Conservation (phyloP, 2,329 filamentous ascomycete genomes). For the Diaporthe eres region DNA sequence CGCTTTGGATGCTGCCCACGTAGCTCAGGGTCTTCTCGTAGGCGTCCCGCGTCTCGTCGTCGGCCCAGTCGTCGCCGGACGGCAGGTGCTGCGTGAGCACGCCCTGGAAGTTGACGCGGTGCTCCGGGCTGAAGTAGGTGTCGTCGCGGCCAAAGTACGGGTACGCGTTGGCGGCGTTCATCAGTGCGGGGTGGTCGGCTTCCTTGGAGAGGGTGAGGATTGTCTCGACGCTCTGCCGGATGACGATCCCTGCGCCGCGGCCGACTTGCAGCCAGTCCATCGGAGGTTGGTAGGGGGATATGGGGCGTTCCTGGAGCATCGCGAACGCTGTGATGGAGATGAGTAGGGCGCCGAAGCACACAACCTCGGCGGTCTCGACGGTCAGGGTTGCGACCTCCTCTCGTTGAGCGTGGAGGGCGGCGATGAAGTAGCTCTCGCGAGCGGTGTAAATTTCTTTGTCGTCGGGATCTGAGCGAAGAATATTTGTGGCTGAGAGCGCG, state of each 20-base stretch:
- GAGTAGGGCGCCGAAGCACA: conserved; percentile 46
- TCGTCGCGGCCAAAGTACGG: conserved; percentile 47
- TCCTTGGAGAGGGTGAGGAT: conserved; percentile 56
- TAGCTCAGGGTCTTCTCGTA: conserved; percentile 49
- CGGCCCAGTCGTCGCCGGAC: conserved; percentile 44
- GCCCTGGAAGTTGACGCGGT: conserved; percentile 43
- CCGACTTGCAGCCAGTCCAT: conserved; percentile 49
- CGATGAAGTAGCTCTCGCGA: conserved; percentile 48
- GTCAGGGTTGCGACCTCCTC: conserved; percentile 44
- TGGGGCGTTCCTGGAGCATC: conserved; percentile 46
- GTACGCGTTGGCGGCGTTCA: conserved; percentile 58
- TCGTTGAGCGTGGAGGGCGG: conserved; percentile 47
- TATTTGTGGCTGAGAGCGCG: conserved; percentile 45
- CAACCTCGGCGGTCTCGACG: conserved; percentile 46
- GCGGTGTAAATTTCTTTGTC: conserved; percentile 45
- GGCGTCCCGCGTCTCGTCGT: conserved; percentile 45
- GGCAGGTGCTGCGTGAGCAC: conserved; percentile 44
- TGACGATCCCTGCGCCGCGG: conserved; percentile 46
- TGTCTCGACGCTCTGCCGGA: conserved; percentile 47
- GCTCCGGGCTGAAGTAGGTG: conserved; percentile 46
- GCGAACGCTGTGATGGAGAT: conserved; percentile 48
- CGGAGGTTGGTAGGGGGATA: conserved; percentile 46
- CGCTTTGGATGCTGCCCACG: conserved; percentile 47
- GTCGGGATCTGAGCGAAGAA: conserved; percentile 43
- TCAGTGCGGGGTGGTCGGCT: conserved; percentile 58